These are phyloP conservation scores for Backusella sp. DNA, from an alignment of 192 early-diverging fungal genomes.

Conservation along the genomic window DNA sequence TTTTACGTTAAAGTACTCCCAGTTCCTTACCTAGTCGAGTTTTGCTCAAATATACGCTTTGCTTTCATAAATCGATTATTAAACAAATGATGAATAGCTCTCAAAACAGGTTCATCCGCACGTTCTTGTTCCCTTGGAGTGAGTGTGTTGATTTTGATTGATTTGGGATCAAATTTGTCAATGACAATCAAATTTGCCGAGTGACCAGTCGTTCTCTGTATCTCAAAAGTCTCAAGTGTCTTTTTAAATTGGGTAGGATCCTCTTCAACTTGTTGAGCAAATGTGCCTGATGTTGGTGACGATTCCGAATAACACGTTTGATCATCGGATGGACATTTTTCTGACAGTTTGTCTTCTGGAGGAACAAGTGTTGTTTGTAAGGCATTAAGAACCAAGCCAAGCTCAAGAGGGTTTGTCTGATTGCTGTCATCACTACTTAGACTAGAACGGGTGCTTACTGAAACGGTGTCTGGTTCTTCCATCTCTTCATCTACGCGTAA, in stretches of 20 bases:
- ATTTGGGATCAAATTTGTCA: constrained; percentile 16
- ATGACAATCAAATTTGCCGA: constrained; percentile 18
- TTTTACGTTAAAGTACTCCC: not conserved
- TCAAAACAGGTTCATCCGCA: constrained; percentile 21
- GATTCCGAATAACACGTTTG: not conserved
- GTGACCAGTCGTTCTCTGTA: not conserved
- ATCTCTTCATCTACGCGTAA: not conserved
- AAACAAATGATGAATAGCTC: constrained; percentile 30
- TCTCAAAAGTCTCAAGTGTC: too few species aligned
- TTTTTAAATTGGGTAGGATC: not conserved
- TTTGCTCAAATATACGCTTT: constrained; percentile 19
- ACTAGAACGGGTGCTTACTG: constrained; percentile 2
- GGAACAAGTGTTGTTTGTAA: not conserved
- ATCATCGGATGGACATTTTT: not conserved
- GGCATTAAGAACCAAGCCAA: constrained; percentile 5
- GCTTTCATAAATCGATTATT: constrained; percentile 37
- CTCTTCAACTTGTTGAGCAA: not conserved
- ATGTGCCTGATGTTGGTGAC: not conserved
- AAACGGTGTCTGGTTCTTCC: not conserved
- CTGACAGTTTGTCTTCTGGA: not conserved
- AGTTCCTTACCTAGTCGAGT: constrained; percentile 17
- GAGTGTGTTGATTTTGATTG: constrained; percentile 19
- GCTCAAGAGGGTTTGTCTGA: not conserved
- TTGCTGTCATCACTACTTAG: constrained; percentile 8
- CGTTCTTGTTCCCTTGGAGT: constrained; percentile 33